Percentiles rank a stretch among this genome's conserved stretches.
phyloP scores from a whole-genome alignment of 108 stramenopile species.

The Nitzschia sp. region DNA sequence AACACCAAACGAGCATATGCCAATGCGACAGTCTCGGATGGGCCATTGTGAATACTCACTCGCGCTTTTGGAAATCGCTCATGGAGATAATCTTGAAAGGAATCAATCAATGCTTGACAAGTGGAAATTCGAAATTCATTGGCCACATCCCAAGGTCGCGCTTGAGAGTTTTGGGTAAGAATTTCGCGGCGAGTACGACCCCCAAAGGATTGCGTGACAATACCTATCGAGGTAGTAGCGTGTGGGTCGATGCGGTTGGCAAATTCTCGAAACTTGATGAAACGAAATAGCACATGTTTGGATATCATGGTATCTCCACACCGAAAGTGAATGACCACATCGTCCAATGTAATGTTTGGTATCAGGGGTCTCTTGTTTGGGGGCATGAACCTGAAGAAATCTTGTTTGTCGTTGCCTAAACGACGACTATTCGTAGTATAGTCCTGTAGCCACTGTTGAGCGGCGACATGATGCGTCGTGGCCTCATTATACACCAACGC shows the following conservation, averaged over 20 bases:
- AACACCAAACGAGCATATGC: slow-evolving; percentile 39
- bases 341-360: slow-evolving; percentile 27
- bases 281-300: slow-evolving; percentile 21
- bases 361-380: slow-evolving; percentile 4
- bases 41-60: slow-evolving; percentile 34
- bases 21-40: slow-evolving; percentile 34
- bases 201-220: slow-evolving; percentile 43
- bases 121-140: background rate
- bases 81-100: slow-evolving; percentile 21
- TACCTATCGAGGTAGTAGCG: slow-evolving; percentile 31
- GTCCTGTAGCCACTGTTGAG: background rate
- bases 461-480: background rate
- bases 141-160: background rate
- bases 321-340: slow-evolving; percentile 45
- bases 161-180: background rate
- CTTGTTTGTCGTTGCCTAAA: no score
- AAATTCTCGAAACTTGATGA: slow-evolving; percentile 35
- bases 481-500: slow-evolving; percentile 8
- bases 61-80: slow-evolving; percentile 22
- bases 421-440: no score
- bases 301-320: slow-evolving; percentile 40
- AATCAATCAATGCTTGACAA: background rate
- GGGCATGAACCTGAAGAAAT: background rate
- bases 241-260: slow-evolving; percentile 22
- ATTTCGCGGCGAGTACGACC: background rate